Evolutionary conservation across 148 eudicot genomes (phyloP), one percentile per base, ranked within the genome.

Genomic region (Camellia sinensis): DNA sequence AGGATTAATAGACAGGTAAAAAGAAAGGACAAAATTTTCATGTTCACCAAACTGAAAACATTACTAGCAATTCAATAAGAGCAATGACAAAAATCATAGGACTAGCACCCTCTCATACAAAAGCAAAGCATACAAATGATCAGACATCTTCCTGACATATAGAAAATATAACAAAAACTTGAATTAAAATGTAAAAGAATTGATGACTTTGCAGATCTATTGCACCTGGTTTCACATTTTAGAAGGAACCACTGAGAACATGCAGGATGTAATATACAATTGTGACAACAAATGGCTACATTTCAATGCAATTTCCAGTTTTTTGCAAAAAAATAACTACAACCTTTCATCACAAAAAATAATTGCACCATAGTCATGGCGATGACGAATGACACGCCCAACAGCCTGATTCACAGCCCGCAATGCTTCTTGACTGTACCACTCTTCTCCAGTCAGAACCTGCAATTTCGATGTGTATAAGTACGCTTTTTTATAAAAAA

Each of bases 331-430:
- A 29, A 29, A 29, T 10, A 56, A 48, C 73, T 56, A 29, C 52
- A 37, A 69, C 99, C 99, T 96, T 88, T 96, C 98, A 90, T 96
- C 99, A 81, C 99, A 96, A 77, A 96, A 87, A 40, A 96, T 89
- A 74, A 93, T 92, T 76, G 99, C 99, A 81, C 99, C 99, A 83
- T 91, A 92, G 85, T 96, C 99, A 89, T 96, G 90, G 53, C 90
- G 93, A 87, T 96, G 99, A 74, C 99, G 99, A 82, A 96, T 96
- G 83, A 96, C 98, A 80, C 98, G 99, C 54, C 99, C 99, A 83
- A 96, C 97, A 80, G 99, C 99, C 89, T 96, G 99, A 86, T 96
- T 96, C 71, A 96, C 95, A 80, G 99, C 99, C 69, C 99, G 87
- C 61, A 94, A 89, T 67, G 99, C 98, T 89, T 89, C 97, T 84